Percentiles rank a stretch among this genome's conserved stretches.
These are phyloP conservation scores for Domatiomyces catenatus DNA, from an alignment of 2,329 filamentous ascomycete genomes.

Conservation along the genomic window DNA sequence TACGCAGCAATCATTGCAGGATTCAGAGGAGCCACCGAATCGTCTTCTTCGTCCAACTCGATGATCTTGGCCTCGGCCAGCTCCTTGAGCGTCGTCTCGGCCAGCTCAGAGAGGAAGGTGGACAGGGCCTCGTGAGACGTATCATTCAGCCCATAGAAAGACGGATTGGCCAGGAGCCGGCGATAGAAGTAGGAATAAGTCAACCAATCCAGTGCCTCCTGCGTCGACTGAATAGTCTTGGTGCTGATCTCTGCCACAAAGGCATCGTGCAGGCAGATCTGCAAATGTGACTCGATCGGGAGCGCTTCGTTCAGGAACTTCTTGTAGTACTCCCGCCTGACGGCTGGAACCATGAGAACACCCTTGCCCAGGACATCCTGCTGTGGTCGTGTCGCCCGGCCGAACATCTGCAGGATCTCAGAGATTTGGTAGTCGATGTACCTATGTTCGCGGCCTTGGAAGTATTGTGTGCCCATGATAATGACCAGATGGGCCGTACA, in stretches of 20 bases:
- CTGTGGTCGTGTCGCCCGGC: slow-evolving; percentile 67
- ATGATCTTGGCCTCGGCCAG: slow-evolving; percentile 87
- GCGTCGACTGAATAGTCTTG: slow-evolving; percentile 84
- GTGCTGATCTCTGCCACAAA: slow-evolving; percentile 97
- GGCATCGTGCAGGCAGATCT: slow-evolving; percentile 82
- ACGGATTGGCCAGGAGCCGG: slow-evolving; percentile 83
- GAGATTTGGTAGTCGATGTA: slow-evolving; percentile 93
- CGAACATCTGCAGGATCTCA: slow-evolving; percentile 95
- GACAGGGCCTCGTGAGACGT: slow-evolving; percentile 88
- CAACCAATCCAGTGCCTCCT: slow-evolving; percentile 95
- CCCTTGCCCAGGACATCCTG: slow-evolving; percentile 70
- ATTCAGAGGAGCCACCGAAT: slow-evolving; percentile 75
- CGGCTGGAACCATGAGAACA: slow-evolving; percentile 88
- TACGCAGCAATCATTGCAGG: slow-evolving; percentile 96
- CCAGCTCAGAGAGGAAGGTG: slow-evolving; percentile 81
- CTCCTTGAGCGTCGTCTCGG: slow-evolving; percentile 84
- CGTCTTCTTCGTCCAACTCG: slow-evolving; percentile 87
- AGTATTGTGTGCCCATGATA: slow-evolving; percentile 96
- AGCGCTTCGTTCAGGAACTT: slow-evolving; percentile 95
- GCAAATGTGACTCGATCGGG: slow-evolving; percentile 85
- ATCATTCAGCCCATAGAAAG: slow-evolving; percentile 81
- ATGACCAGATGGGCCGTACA: slow-evolving; percentile 79
- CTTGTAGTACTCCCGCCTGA: slow-evolving; percentile 95
- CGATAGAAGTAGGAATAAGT: slow-evolving; percentile 98
- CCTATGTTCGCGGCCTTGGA: slow-evolving; percentile 87